These are phyloP conservation scores for Vararia minispora DNA, from an alignment of 768 basidiomycete genomes.

Conservation along the genomic window DNA sequence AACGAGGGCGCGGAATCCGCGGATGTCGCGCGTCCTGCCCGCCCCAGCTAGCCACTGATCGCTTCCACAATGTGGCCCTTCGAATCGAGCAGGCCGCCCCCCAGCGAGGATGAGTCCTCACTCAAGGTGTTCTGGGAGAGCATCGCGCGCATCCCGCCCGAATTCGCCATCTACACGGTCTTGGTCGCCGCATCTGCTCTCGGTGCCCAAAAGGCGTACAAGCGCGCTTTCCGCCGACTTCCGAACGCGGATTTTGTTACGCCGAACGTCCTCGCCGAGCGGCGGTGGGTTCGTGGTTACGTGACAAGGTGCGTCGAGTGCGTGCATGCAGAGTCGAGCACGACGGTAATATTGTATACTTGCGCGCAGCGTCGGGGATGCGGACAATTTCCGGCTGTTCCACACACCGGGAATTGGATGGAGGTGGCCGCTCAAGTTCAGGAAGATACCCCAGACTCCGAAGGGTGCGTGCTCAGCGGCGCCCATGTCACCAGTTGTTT, in stretches of 20 bases:
- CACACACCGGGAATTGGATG: conserved; percentile 77
- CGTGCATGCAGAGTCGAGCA: not conserved
- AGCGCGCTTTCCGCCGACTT: conserved; percentile 48
- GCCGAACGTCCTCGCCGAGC: conserved; percentile 42
- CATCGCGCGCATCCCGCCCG: too few relatives aligned
- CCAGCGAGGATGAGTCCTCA: too few relatives aligned
- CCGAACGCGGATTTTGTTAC: conserved; percentile 61
- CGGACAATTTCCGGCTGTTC: conserved; percentile 80
- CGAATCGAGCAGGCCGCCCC: too few relatives aligned
- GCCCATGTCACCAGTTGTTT: not conserved
- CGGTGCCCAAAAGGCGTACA: conserved; percentile 27
- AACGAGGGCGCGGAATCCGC: too few relatives aligned
- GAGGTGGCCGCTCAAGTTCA: conserved; percentile 61
- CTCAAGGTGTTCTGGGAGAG: too few relatives aligned
- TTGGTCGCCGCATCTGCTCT: conserved; percentile 19
- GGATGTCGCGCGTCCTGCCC: too few relatives aligned
- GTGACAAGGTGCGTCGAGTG: conserved; percentile 56
- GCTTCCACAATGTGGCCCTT: too few relatives aligned
- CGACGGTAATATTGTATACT: not conserved
- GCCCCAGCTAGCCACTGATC: too few relatives aligned
- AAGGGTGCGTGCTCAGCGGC: conserved; percentile 36
- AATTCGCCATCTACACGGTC: too few relatives aligned
- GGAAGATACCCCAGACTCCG: conserved; percentile 42
- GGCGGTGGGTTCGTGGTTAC: conserved; percentile 64
- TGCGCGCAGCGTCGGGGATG: conserved; percentile 60